phyloP scores from a whole-genome alignment of 1,284 basidiomycete genomes.

The Cerioporus squamosus region DNA sequence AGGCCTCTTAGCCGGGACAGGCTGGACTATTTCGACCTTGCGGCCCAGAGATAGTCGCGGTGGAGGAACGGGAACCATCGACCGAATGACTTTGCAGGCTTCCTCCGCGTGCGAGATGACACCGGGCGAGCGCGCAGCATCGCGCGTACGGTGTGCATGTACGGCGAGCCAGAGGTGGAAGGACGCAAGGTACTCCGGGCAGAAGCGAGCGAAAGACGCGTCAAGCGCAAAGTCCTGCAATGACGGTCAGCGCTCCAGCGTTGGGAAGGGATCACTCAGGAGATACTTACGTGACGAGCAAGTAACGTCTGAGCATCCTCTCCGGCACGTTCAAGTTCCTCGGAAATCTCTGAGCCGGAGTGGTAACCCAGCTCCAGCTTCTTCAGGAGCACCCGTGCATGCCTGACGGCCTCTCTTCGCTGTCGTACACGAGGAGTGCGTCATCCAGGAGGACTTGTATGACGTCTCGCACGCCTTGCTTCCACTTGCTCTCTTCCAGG shows the following conservation, averaged over 20 bases:
- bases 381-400: constrained; percentile 55
- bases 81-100: constrained; percentile 52
- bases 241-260: background rate
- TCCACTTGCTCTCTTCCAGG: constrained; percentile 58
- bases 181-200: constrained; percentile 51
- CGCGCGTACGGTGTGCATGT: constrained; percentile 58
- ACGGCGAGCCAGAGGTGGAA: constrained; percentile 68
- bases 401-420: constrained; percentile 53
- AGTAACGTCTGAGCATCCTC: constrained; percentile 48
- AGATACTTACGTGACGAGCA: constrained; percentile 41
- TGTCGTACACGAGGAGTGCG: constrained; percentile 51
- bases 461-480: constrained; percentile 50
- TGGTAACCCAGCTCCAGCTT: constrained; percentile 60
- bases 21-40: background rate
- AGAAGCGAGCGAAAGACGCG: constrained; percentile 39
- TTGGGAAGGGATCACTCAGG: background rate
- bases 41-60: constrained; percentile 13
- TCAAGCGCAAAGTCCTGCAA: constrained; percentile 48
- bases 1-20: constrained; percentile 13
- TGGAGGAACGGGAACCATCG: constrained; percentile 34
- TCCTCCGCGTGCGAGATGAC: constrained; percentile 53
- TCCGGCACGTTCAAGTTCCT: constrained; percentile 38
- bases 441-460: constrained; percentile 51
- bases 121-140: constrained; percentile 42
- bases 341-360: constrained; percentile 14